Evolutionary conservation across 495 filamentous ascomycete genomes (phyloP).

Genomic region (Aspergillus saccharolyticus): DNA sequence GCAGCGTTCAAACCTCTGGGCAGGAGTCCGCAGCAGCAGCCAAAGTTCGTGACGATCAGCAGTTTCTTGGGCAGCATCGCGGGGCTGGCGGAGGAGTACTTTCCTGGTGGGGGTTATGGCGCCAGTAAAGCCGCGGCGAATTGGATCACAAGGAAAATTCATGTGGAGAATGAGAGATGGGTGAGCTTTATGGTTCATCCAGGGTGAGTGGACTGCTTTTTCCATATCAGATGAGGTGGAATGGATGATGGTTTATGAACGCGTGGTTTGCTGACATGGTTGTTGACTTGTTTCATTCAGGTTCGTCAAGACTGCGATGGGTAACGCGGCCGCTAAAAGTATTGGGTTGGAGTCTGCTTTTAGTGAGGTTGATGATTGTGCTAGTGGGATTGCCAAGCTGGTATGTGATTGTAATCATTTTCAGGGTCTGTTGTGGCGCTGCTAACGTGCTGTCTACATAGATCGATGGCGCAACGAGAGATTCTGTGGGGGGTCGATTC

Average conservation of each 20-base stretch:
- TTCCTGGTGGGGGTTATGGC: background rate
- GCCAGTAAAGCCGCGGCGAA: background rate
- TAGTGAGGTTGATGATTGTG: background rate
- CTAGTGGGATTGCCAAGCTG: background rate
- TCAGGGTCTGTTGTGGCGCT: background rate
- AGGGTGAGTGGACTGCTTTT: background rate
- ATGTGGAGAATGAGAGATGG: background rate
- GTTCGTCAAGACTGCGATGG: background rate
- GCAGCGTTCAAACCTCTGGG: background rate
- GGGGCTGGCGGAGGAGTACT: background rate
- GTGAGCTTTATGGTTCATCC: slow-evolving; percentile 2
- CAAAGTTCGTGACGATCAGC: background rate
- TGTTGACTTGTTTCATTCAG: background rate
- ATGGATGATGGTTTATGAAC: background rate
- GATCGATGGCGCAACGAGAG: slow-evolving; percentile 3
- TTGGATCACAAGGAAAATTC: slow-evolving; percentile 1
- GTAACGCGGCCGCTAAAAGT: background rate
- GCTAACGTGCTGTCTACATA: background rate
- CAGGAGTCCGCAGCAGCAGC: background rate
- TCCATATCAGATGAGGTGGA: background rate
- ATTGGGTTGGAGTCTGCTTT: background rate
- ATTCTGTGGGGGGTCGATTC: background rate
- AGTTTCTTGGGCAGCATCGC: slow-evolving; percentile 1
- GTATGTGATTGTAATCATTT: background rate
- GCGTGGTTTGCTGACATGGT: background rate